A percentile compares a stretch with the other conserved stretches of the same genome.
Conservation (phyloP, 192 early-diverging fungal genomes). For the Helicostylum pulchrum region DNA sequence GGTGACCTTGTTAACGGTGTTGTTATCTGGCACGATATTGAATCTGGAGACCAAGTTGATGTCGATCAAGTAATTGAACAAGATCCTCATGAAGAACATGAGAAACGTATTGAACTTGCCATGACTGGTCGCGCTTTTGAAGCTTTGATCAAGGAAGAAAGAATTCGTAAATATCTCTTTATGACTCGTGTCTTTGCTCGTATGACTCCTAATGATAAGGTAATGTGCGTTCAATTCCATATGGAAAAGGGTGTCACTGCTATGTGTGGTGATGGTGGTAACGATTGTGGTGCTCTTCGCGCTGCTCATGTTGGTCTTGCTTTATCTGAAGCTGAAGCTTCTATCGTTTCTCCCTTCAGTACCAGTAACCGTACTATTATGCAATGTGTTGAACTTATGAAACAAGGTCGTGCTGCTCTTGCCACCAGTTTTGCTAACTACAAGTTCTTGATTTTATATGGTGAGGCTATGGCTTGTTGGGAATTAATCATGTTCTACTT, state of each 20-base stretch:
- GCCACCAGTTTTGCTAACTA: conserved; percentile 75
- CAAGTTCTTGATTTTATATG: conserved; percentile 77
- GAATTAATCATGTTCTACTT: conserved; percentile 74
- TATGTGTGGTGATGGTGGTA: conserved; percentile 89
- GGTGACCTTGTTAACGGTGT: conserved; percentile 43
- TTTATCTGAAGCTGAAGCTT: conserved; percentile 75
- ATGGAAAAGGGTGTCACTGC: conserved; percentile 78
- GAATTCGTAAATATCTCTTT: conserved; percentile 55
- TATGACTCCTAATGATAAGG: conserved; percentile 80
- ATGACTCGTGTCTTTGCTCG: conserved; percentile 75
- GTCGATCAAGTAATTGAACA: conserved; percentile 31
- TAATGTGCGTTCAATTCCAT: conserved; percentile 66
- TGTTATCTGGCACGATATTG: conserved; percentile 60
- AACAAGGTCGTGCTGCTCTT: conserved; percentile 70
- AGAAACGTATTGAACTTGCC: conserved; percentile 58
- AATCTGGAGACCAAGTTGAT: conserved; percentile 43
- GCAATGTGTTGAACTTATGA: conserved; percentile 69
- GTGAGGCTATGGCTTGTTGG: conserved; percentile 64
- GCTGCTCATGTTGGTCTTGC: conserved; percentile 81
- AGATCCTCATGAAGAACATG: conserved; percentile 20
- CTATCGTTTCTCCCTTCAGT: conserved; percentile 84
- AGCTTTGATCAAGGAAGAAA: conserved; percentile 34
- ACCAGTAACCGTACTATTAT: conserved; percentile 54
- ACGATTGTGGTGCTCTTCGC: conserved; percentile 80
- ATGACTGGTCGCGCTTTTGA: conserved; percentile 71